Evolutionary conservation across 2,329 filamentous ascomycete species (phyloP), one percentile per base, ranked within the genome.

Genomic region (Torrubiella hemipterigena): DNA sequence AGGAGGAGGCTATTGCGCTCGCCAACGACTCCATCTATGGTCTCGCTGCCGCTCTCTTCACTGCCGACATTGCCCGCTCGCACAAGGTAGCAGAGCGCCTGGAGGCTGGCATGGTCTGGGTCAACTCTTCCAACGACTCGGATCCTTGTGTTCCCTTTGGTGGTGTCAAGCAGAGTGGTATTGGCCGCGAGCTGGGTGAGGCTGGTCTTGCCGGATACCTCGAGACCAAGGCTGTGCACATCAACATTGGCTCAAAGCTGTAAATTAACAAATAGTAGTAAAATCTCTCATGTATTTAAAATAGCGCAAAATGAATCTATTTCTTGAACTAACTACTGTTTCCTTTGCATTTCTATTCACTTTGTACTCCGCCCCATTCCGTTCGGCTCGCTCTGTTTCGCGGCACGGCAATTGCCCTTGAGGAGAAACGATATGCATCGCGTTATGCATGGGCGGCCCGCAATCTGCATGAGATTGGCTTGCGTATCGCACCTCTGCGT

Each of bases 21-120:
- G 62, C 62, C 12, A 66, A 65, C 26, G 51, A 76, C 45, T 69
- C 68, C 0, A 67, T 63, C 1, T 79, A 77, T 40, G 75, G 74
- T 2, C 61, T 80, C 0, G 74, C 68, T 3, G 66, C 67, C 7
- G 68, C 74, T 0, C 51, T 81, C 3, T 81, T 80, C 42, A 79
- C 67, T 0, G 58, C 67, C 34, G 66, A 77, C 43, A 58, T 79
- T 30, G 63, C 58, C 33, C 52, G 54, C 17, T 55, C 61, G 4
- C 64, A 67, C 39, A 56, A 57, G 10, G 56, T 65, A 1, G 61
- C 69, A 5, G 65, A 66, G 37, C 64, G 65, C 12, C 69, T 80
- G 31, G 69, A 79, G 48, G 63, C 72, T 2, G 75, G 75, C 18
- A 67, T 65, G 59, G 62, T 67, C 10, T 68, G 63, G 64, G 58